These are phyloP conservation scores for Aspergillus thermomutatus DNA, from an alignment of 2,329 filamentous ascomycete genomes.

Conservation along the genomic window DNA sequence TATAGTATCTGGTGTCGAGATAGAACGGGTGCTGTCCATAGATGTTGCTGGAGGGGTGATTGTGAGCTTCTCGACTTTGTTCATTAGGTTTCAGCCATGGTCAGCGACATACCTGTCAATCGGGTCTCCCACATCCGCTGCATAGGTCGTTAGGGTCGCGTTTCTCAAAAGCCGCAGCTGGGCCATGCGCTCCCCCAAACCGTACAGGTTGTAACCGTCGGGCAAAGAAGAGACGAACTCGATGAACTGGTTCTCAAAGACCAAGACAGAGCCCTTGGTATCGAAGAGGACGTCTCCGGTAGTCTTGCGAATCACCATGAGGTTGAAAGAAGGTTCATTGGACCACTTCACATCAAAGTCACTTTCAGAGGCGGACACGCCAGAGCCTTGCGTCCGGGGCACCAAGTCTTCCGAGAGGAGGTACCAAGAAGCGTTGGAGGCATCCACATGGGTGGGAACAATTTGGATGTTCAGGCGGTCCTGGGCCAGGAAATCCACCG, in stretches of 20 bases:
- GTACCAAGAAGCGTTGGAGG: constrained; percentile 64
- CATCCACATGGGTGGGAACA: constrained; percentile 59
- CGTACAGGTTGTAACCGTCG: constrained; percentile 71
- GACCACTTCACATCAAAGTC: constrained; percentile 54
- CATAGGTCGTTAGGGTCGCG: constrained; percentile 65
- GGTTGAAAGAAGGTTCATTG: constrained; percentile 57
- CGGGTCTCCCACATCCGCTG: constrained; percentile 62
- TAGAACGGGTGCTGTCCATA: constrained; percentile 79
- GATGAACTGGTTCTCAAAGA: constrained; percentile 76
- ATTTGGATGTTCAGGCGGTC: constrained; percentile 71
- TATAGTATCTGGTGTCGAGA: constrained; percentile 73
- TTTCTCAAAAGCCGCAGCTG: constrained; percentile 70
- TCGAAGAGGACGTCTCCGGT: constrained; percentile 66
- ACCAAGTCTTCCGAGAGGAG: constrained; percentile 63
- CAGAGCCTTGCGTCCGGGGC: constrained; percentile 48
- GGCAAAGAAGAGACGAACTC: constrained; percentile 67
- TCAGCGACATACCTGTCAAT: constrained; percentile 39
- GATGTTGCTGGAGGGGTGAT: constrained; percentile 50
- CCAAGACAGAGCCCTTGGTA: constrained; percentile 60
- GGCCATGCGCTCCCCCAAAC: constrained; percentile 70
- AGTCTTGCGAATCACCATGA: constrained; percentile 54
- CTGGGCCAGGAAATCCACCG: constrained; percentile 63
- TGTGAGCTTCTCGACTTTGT: not conserved
- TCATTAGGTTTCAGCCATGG: not conserved
- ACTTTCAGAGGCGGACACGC: constrained; percentile 34